A percentile compares a stretch with the other conserved stretches of the same genome.
Evolutionary conservation across 2,329 filamentous ascomycete species (phyloP).

Genomic region (Oidium heveae): DNA sequence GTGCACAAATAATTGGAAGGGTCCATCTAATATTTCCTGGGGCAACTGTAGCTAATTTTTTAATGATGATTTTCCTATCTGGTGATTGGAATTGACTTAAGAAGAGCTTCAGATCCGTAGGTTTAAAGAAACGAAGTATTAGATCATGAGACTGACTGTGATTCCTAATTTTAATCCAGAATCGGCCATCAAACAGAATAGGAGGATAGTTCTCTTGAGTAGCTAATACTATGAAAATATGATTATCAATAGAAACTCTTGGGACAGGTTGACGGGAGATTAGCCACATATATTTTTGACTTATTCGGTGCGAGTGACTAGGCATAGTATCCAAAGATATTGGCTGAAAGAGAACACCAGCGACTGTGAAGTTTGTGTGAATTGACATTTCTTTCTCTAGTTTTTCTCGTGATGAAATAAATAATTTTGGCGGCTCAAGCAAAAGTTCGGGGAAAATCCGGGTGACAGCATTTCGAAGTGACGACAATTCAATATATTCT

Average conservation of each 20-base stretch:
- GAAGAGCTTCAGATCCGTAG: neutral
- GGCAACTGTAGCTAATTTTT: constrained; percentile 2
- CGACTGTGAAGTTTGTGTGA: constrained; percentile 5
- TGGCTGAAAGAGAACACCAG: constrained; percentile 7
- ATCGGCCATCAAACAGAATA: constrained; percentile 30
- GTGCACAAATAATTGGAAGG: constrained; percentile 7
- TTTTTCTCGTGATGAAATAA: neutral
- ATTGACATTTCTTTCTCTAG: neutral
- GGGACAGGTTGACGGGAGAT: constrained; percentile 7
- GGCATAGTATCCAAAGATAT: neutral
- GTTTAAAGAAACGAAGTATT: neutral
- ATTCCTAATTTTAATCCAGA: constrained; percentile 26
- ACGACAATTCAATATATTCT: constrained; percentile 18
- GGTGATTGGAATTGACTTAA: neutral
- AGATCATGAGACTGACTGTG: neutral
- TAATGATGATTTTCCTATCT: neutral
- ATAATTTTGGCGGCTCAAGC: neutral
- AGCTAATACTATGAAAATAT: neutral
- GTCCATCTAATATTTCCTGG: constrained; percentile 9
- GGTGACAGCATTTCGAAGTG: constrained; percentile 17
- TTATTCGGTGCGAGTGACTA: neutral
- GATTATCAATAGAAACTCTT: neutral
- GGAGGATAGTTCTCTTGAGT: constrained; percentile 5
- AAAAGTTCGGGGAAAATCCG: constrained; percentile 17
- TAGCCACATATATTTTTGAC: constrained; percentile 4